Evolutionary conservation across 2,329 filamentous ascomycete species (phyloP).

Genomic region (Magnaporthiopsis rhizophila): DNA sequence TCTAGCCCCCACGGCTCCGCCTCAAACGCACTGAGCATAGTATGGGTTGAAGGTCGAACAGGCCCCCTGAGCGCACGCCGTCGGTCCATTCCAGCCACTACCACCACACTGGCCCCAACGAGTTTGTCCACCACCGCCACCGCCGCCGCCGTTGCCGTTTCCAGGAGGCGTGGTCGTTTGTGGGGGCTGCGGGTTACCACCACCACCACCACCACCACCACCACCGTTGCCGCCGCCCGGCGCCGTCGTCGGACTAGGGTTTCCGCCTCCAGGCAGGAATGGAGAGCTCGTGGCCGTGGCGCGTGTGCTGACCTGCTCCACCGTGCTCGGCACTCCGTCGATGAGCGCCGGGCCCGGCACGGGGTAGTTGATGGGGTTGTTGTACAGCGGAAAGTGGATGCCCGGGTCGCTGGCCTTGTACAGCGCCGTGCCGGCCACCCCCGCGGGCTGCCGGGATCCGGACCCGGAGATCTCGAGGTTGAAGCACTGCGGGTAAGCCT

Average conservation of each 20-base stretch:
- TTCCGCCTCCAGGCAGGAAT: not conserved
- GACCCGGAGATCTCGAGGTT: constrained; percentile 48
- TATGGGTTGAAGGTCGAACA: constrained; percentile 5
- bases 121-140: not conserved
- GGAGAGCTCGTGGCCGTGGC: constrained; percentile 9
- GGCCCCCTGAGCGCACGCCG: constrained; percentile 1
- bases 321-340: constrained; percentile 23
- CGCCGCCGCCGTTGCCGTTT: not conserved
- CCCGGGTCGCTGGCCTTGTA: constrained; percentile 30
- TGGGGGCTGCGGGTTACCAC: not conserved
- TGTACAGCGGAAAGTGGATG: constrained; percentile 34
- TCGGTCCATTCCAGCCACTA: constrained; percentile 6
- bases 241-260: not conserved
- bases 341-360: constrained; percentile 32
- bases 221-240: constrained; percentile 1
- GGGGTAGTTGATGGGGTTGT: constrained; percentile 25
- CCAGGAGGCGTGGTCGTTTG: not conserved
- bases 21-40: constrained; percentile 7
- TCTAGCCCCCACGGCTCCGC: not conserved
- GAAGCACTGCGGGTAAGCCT: constrained; percentile 47
- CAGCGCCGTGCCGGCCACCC: constrained; percentile 7
- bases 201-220: constrained; percentile 1
- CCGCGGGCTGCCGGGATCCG: constrained; percentile 20
- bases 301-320: constrained; percentile 5
- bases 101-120: constrained; percentile 8